Base-by-base conservation (phyloP, 805 yeast genomes). In the Sugiyamaella chiloensis region DNA sequence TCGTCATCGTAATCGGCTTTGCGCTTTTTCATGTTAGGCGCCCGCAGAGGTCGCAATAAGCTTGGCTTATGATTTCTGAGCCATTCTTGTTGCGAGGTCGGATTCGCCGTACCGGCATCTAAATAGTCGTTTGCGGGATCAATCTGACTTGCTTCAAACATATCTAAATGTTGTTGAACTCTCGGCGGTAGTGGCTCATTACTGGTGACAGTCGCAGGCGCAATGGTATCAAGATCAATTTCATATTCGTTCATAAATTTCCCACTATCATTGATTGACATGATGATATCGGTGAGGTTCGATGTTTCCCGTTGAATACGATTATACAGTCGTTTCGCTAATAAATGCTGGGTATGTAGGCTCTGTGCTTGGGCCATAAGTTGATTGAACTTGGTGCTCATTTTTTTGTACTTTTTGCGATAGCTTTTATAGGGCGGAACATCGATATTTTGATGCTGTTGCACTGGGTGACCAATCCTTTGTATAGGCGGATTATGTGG, bases 231-330 rank as follows among this genome's bases (percentile, higher is more conserved):
- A 8, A 16, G 5, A 5, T 34, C 37, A 5, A 53, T 20, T 12
- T 47, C 24, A 19, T 40, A 23, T 7, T 42, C 24, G 3, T 14
- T 34, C 2, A 47, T 43, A 14, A 54, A 40, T 17, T 53, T 41
- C 5, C 21, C 46, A 8, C 43, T 31, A 17, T 42, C 48, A 34
- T 52, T 49, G 24, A 53, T 34, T 7, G 27, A 24, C 41, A 44
- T 17, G 16, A 56, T 30, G 14, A 53, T 36, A 32, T 54, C 57
- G 19, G 46, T 8, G 24, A 56, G 19, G 6, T 49, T 44, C 26
- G 34, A 35, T n/a, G 49, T 51, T 27, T 56, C 56, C 7, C 60
- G 45, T 14, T 31, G 42, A 4, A 55, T 20, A n/a, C 57, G 42
- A 40, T 55, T 55, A 34, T 47, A 53, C 7, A 50, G 14, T 47